Conservation (phyloP, 306 rosid genomes). For the Malus sieversii region DNA sequence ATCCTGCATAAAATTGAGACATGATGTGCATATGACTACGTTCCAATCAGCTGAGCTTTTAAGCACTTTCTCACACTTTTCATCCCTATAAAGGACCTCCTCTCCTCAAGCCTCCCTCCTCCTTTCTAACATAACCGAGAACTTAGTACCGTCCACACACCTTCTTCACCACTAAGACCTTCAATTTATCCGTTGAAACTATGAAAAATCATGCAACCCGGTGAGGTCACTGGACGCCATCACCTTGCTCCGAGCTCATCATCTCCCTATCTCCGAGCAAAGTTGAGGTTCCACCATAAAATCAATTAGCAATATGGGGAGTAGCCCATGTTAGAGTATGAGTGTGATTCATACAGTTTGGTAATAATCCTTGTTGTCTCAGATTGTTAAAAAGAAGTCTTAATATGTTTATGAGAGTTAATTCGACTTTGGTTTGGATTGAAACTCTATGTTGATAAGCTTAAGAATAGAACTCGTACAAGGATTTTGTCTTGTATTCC, state of each 20-base stretch:
- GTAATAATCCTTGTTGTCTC: too few species aligned
- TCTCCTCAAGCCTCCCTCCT: slow-evolving; percentile 27
- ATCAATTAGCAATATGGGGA: too few species aligned
- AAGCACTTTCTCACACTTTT: slow-evolving; percentile 27
- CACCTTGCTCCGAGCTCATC: slow-evolving; percentile 42
- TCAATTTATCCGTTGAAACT: background rate
- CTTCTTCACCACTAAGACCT: slow-evolving; percentile 23
- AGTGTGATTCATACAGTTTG: too few species aligned
- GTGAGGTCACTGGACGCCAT: slow-evolving; percentile 42
- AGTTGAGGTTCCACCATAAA: too few species aligned
- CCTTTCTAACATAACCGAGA: slow-evolving; percentile 25
- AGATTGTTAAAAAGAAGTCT: too few species aligned
- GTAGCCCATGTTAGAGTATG: too few species aligned
- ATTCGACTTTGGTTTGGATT: too few species aligned
- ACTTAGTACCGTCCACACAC: slow-evolving; percentile 12
- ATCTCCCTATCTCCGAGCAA: background rate
- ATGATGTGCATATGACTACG: slow-evolving; percentile 23
- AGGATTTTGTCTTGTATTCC: too few species aligned
- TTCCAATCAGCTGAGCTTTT: slow-evolving; percentile 24
- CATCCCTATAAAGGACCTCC: slow-evolving; percentile 55
- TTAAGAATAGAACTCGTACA: too few species aligned
- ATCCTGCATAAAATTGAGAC: slow-evolving; percentile 15
- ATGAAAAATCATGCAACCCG: slow-evolving; percentile 49
- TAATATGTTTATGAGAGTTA: too few species aligned
- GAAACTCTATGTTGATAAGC: too few species aligned